Evolutionary conservation across 345 rosid species (phyloP).

Genomic region (Pistacia vera): DNA sequence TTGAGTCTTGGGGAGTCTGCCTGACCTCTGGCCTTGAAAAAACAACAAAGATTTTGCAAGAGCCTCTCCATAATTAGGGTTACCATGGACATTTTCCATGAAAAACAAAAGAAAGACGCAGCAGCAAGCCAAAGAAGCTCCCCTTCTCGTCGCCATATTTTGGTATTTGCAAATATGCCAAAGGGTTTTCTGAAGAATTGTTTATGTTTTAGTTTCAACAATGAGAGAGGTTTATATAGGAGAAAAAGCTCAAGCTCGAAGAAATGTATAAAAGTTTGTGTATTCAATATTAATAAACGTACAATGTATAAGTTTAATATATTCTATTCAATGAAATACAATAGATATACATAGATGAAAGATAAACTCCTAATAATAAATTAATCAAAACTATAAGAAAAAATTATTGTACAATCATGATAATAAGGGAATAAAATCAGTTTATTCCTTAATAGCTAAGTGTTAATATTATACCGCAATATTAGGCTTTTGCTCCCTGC

Average conservation of each 20-base stretch:
- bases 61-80: slow-evolving; percentile 81
- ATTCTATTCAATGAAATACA: no score
- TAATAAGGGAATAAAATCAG: no score
- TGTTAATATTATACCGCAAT: slow-evolving; percentile 13
- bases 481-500: slow-evolving; percentile 18
- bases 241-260: background rate
- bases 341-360: no score
- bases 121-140: slow-evolving; percentile 15
- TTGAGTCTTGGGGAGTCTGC: slow-evolving; percentile 61
- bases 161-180: slow-evolving; percentile 7
- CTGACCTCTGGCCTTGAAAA: slow-evolving; percentile 93
- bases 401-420: no score
- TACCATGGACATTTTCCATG: slow-evolving; percentile 38
- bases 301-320: no score
- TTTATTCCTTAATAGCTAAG: background rate
- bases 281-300: no score
- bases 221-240: background rate
- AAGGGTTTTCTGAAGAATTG: background rate
- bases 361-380: no score
- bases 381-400: no score
- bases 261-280: no score
- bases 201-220: background rate
- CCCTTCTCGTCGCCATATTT: slow-evolving; percentile 16
- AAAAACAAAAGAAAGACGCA: slow-evolving; percentile 24
- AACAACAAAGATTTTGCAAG: slow-evolving; percentile 76